These are phyloP conservation scores for Apiotrichum akiyoshidainum DNA, from an alignment of 1,284 basidiomycete genomes.

Conservation along the genomic window DNA sequence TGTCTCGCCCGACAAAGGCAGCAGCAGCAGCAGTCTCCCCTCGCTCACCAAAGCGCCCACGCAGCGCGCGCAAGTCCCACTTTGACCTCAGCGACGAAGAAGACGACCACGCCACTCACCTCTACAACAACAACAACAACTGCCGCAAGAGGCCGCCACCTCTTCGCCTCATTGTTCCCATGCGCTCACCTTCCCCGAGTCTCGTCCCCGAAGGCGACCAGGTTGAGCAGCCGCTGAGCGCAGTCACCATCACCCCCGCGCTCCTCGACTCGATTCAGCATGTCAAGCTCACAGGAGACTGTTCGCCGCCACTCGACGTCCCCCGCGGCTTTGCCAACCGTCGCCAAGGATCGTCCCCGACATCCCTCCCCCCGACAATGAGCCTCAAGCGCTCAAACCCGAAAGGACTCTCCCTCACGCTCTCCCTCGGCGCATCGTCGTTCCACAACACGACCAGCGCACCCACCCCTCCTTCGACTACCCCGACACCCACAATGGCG, in stretches of 20 bases:
- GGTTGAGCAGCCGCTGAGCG: neutral
- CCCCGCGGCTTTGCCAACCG: constrained; percentile 4
- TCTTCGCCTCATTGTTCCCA: neutral
- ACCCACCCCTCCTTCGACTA: constrained; percentile 8
- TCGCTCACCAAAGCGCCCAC: constrained; percentile 3
- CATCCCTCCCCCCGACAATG: constrained; percentile 23
- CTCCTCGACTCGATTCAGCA: constrained; percentile 14
- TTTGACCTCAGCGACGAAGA: constrained; percentile 1
- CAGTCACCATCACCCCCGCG: constrained; percentile 8
- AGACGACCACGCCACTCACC: neutral
- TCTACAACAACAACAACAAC: neutral
- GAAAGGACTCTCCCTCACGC: constrained; percentile 39
- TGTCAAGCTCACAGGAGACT: constrained; percentile 11
- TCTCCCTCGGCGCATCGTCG: constrained; percentile 24
- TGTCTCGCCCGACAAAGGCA: neutral
- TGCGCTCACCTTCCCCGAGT: neutral
- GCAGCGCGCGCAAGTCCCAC: neutral
- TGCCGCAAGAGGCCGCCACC: constrained; percentile 2
- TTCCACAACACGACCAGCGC: constrained; percentile 18
- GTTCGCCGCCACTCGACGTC: constrained; percentile 1
- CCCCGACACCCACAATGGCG: constrained; percentile 16
- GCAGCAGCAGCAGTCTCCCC: neutral
- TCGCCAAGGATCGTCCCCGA: constrained; percentile 6
- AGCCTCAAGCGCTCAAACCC: constrained; percentile 38
- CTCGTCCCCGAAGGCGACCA: neutral